phyloP scores from a whole-genome alignment of 2,329 filamentous ascomycete species.

The Pseudogymnoascus sp. region DNA sequence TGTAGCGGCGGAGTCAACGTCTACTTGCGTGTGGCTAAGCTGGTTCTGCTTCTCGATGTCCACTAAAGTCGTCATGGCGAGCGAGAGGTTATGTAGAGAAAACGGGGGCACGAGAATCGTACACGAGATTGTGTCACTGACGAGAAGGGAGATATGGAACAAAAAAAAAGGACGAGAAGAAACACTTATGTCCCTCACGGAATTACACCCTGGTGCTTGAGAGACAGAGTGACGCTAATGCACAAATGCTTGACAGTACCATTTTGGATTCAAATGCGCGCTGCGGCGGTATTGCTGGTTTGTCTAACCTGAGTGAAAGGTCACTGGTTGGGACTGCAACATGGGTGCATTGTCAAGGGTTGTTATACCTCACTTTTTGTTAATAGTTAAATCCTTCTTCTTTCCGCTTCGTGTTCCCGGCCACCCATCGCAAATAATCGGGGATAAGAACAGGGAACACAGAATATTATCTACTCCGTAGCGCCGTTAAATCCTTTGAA shows the following conservation, averaged over 20 bases:
- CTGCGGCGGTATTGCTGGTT: not conserved
- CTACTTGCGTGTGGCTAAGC: not conserved
- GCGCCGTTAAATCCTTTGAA: no score
- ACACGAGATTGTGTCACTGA: not conserved
- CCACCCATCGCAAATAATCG: not conserved
- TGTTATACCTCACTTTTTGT: not conserved
- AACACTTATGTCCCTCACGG: not conserved
- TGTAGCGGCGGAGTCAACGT: not conserved
- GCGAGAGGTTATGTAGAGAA: not conserved
- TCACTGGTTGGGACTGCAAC: not conserved
- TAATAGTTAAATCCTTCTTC: no score
- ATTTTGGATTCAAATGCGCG: not conserved
- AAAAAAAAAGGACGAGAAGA: not conserved
- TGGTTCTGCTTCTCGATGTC: slow-evolving; percentile 3
- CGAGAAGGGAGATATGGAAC: not conserved
- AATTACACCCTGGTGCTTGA: not conserved
- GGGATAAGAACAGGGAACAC: not conserved
- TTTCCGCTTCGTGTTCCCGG: not conserved
- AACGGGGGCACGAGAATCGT: not conserved
- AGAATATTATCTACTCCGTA: not conserved
- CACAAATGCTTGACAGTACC: not conserved
- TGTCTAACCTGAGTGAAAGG: not conserved
- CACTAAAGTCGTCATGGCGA: not conserved
- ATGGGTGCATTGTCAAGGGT: not conserved
- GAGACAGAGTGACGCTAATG: not conserved